Base-by-base conservation (phyloP, 2,329 filamentous ascomycete genomes). In the Amesomyces nigricolor region DNA sequence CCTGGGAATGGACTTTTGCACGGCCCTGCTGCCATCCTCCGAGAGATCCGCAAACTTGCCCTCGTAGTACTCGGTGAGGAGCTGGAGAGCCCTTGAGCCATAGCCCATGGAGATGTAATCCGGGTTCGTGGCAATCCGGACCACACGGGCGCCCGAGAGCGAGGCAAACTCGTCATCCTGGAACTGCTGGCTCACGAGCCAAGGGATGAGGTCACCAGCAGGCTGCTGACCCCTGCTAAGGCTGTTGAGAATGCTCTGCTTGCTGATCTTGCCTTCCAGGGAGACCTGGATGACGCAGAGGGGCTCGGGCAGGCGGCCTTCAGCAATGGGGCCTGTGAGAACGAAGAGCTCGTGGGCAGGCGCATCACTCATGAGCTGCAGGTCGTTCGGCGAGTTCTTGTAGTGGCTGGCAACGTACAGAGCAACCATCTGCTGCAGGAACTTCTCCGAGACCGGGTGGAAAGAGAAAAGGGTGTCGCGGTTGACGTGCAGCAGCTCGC, bases 331-430 rank as follows among this genome's bases (percentile, higher is more conserved):
- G 2, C 91, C 88, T 2, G 95, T 90, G 22, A 99, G 82, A 9
- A 97, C 94, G 66, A 94, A 99, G 6, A 99, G 81, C 69, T 97
- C 91, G 71, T 99, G 94, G 0, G 94, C 92, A 1, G 94, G 94
- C 1, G 94, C 94, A 71, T 99, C 94, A 59, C 90, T 96, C 90
- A 99, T 95, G 55, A 99, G 81, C 70, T 97, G 94, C n/a, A 99
- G 79, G 66, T 99, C 94, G 65, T 99, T 95, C 0, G 94, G 94
- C 0, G 91, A 90, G 73, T 99, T 99, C 73, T 97, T 97, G 78
- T 99, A 96, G 71, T 66, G 65, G 53, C 90, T 95, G 29, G 94
- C 91, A 29, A 99, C 95, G 65, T 97, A 99, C 2, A 99, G 81
- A 0, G 91, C 91, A 73, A 99, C 92, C 90, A 99, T 96, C 65